phyloP scores from a whole-genome alignment of 2,329 filamentous ascomycete genomes.

The Alternaria viburni region DNA sequence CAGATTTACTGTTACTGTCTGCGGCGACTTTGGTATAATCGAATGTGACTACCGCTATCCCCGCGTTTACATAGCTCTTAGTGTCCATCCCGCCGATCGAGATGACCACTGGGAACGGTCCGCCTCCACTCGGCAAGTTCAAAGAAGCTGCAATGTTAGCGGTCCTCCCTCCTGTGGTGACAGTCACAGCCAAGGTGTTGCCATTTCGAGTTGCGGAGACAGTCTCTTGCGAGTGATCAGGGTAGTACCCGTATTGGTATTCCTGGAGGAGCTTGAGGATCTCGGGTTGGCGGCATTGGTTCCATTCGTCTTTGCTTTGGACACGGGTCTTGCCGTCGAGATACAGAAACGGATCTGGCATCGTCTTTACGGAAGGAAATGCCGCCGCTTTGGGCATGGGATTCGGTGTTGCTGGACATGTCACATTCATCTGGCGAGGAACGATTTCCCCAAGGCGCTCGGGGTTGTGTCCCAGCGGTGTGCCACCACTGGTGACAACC shows the following conservation, averaged over 20 bases:
- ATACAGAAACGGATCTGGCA: constrained; percentile 57
- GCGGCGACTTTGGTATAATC: constrained; percentile 57
- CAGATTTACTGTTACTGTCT: constrained; percentile 58
- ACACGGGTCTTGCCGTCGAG: constrained; percentile 53
- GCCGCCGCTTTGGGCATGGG: constrained; percentile 34
- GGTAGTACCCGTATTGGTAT: constrained; percentile 61
- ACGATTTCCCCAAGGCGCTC: constrained; percentile 17
- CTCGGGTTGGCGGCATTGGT: constrained; percentile 57
- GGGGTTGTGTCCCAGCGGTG: constrained; percentile 7
- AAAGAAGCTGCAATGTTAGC: constrained; percentile 54
- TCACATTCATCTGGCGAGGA: constrained; percentile 28
- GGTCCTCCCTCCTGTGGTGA: constrained; percentile 54
- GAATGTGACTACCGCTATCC: constrained; percentile 59
- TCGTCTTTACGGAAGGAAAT: constrained; percentile 30
- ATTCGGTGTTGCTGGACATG: constrained; percentile 34
- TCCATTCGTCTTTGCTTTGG: constrained; percentile 57
- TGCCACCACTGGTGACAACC: constrained; percentile 9
- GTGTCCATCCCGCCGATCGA: constrained; percentile 59
- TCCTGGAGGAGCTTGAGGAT: constrained; percentile 59
- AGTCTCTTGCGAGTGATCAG: constrained; percentile 56
- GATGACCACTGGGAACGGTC: constrained; percentile 55
- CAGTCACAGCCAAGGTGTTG: constrained; percentile 52
- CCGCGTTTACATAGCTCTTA: constrained; percentile 55
- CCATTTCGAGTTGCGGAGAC: constrained; percentile 57
- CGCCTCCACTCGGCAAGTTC: constrained; percentile 51